phyloP scores from a whole-genome alignment of 306 rosid species.

The Prosopis cineraria region DNA sequence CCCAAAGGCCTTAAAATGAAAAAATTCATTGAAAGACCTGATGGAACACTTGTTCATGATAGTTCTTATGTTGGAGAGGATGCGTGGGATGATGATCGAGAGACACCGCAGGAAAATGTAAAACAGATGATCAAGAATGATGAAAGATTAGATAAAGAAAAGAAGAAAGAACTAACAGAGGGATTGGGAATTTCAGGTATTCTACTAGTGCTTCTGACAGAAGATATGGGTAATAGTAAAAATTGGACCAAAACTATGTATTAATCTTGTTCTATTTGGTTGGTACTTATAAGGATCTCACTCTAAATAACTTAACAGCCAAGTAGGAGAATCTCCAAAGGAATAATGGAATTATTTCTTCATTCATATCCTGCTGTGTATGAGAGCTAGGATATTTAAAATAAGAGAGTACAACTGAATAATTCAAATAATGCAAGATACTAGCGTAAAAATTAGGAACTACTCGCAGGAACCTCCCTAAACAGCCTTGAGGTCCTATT shows the following conservation, averaged over 20 bases:
- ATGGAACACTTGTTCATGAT: constrained; percentile 83
- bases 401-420: too few species aligned
- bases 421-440: too few species aligned
- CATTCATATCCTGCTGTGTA: too few species aligned
- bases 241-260: not conserved
- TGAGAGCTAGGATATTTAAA: too few species aligned
- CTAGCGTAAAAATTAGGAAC: too few species aligned
- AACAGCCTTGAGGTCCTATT: too few species aligned
- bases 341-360: too few species aligned
- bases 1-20: constrained; percentile 91
- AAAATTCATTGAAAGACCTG: constrained; percentile 78
- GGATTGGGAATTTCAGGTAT: constrained; percentile 79
- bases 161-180: constrained; percentile 61
- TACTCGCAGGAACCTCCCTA: too few species aligned
- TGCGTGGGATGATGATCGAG: constrained; percentile 89
- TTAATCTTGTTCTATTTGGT: too few species aligned
- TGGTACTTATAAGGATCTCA: too few species aligned
- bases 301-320: too few species aligned
- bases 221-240: not conserved
- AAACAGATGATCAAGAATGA: constrained; percentile 63
- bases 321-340: too few species aligned
- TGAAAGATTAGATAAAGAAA: constrained; percentile 54
- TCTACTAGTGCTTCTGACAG: not conserved
- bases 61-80: constrained; percentile 86
- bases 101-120: constrained; percentile 54